Base-by-base conservation (phyloP, 2,329 filamentous ascomycete genomes). In the Neofusicoccum sp. region DNA sequence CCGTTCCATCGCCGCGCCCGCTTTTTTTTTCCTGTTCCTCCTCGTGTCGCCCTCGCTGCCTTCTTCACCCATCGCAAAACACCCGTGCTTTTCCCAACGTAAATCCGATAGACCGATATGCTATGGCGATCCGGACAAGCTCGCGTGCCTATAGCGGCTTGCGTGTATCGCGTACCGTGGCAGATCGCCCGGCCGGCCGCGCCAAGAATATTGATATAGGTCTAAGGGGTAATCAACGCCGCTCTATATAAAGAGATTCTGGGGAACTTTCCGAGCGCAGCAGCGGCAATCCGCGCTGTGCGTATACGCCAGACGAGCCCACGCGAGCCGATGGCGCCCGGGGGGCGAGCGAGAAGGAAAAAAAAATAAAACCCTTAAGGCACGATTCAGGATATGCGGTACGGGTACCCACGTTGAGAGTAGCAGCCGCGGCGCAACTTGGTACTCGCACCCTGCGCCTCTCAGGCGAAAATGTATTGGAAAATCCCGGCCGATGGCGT, bases 211-310 rank as follows among this genome's bases (percentile, higher is more conserved):
- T 56, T 56, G 51, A 56, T 43, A 56, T 43, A 43, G 38, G 51
- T 43, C 38, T 43, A 56, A 56, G 51, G 51, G 51, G 51, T 44
- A 56, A 31, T 31, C 51, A 56, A 16, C 51, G 51, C 51, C 51
- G 51, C 30, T 33, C 51, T 43, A 56, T 43, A 56, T 56, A 24
- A 43, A 43, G 38, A 56, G 38, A 56, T 56, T 20, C 51, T 56
- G 51, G 51, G 51, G 51, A 56, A 56, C 51, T 43, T 56, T 43
- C 51, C 51, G 38, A 33, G 30, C 43, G 43, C 30, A 47, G 26
- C 24, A 14, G n/a, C 26, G 24, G 43, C n/a, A 28, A 44, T 44
- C 43, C 43, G 43, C 24, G 48, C 34, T 20, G 20, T 20, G 14
- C 30, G n/a, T 11, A 33, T 49, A 49, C 47, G 47, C 36, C 47